Percentiles rank a stretch among this genome's conserved stretches.
Conservation (phyloP, 768 basidiomycete genomes). For the Chiua virens region DNA sequence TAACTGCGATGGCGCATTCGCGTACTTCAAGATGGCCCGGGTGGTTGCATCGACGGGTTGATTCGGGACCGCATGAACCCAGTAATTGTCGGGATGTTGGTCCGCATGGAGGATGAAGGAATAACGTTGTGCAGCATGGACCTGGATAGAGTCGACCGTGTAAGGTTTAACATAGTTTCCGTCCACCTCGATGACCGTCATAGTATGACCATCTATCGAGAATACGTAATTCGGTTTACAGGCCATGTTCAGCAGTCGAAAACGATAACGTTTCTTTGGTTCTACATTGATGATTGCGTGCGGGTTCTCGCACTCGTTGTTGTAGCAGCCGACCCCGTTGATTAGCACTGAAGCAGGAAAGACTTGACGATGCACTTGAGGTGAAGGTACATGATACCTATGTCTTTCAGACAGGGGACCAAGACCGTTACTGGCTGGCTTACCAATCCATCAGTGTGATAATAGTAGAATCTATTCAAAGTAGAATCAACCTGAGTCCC, state of each 20-base stretch:
- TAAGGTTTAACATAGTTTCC: conserved; percentile 38
- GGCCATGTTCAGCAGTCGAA: conserved; percentile 36
- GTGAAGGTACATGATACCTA: conserved; percentile 8
- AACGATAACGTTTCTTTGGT: conserved; percentile 35
- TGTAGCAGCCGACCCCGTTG: conserved; percentile 38
- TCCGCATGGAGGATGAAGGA: conserved; percentile 44
- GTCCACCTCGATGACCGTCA: conserved; percentile 43
- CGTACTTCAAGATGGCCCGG: conserved; percentile 24
- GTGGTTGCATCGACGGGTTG: conserved; percentile 14
- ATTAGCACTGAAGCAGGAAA: conserved; percentile 36
- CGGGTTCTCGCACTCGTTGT: conserved; percentile 20
- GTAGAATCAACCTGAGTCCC: background rate
- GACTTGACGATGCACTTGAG: conserved; percentile 11
- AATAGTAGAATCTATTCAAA: conserved; percentile 14
- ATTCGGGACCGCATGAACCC: conserved; percentile 14
- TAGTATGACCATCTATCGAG: conserved; percentile 19
- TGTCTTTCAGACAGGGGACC: background rate
- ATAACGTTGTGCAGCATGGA: conserved; percentile 43
- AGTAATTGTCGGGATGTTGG: conserved; percentile 42
- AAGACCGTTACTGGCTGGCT: background rate
- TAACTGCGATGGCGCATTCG: conserved; percentile 7
- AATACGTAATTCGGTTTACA: conserved; percentile 32
- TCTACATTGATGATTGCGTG: conserved; percentile 35
- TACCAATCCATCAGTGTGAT: conserved; percentile 33
- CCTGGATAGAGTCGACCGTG: conserved; percentile 35